Evolutionary conservation across 2,329 filamentous ascomycete genomes (phyloP), one percentile per base, ranked within the genome.

Genomic region (Aspergillus vadensis): DNA sequence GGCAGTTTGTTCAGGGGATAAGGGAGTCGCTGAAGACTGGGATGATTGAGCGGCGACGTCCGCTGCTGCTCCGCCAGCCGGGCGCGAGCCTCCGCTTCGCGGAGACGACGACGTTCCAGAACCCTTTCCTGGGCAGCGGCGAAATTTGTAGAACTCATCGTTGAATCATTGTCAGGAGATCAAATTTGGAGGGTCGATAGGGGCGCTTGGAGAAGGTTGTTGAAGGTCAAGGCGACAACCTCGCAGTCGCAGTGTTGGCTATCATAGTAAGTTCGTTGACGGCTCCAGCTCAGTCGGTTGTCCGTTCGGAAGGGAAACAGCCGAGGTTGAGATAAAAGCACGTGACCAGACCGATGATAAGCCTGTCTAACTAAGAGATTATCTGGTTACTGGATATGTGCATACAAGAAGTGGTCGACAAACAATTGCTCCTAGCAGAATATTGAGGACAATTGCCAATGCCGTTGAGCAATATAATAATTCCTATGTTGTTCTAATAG

Each of bases 61-160:
- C 68, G 71, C 61, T 76, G 72, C 64, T 75, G 76, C 64, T 73
- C 73, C 52, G 70, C 71, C 65, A 85, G 76, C 54, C 82, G 84
- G 60, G 86, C 81, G 69, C 85, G 86, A 57, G 84, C 80, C 72
- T 88, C 84, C 63, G 83, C 83, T 76, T 92, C 91, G 76, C 91
- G 89, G 64, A 88, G 88, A 73, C 86, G 86, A 71, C 92, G 91
- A 70, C 92, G 91, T 69, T 90, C 89, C 66, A 90, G 85, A 62
- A 97, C 88, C 75, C 93, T 91, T 79, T 91, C 85, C 81, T 97
- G 93, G 66, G 94, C 94, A 76, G 91, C 89, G 76, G 91, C 89
- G 79, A 97, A 97, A 78, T 90, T 90, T 73, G 84, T 80, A 58
- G 83, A 81, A 66, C 80, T 83, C 83, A 85, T 85, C 66, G 70